A percentile compares a stretch with the other conserved stretches of the same genome.
Conservation (phyloP, 345 rosid species). For the Mangifera indica region DNA sequence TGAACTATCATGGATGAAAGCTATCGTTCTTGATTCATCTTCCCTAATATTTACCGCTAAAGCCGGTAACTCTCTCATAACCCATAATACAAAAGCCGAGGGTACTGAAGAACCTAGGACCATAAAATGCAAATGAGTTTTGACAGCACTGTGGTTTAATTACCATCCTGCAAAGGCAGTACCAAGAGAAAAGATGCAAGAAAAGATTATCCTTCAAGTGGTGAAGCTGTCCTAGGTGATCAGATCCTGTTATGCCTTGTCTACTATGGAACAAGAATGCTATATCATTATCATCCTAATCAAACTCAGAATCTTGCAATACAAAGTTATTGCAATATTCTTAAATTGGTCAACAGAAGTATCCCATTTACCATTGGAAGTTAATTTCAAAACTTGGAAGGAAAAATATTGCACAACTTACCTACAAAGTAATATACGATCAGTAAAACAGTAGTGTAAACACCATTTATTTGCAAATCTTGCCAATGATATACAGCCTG, state of each 20-base stretch:
- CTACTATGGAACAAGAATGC: neutral
- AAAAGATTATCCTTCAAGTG: neutral
- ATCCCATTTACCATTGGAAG: constrained; percentile 1
- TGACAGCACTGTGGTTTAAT: neutral
- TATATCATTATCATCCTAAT: neutral
- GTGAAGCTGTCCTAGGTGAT: neutral
- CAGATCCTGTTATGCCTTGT: neutral
- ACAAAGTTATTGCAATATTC: neutral
- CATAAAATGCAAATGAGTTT: neutral
- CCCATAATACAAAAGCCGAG: constrained; percentile 58
- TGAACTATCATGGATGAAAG: constrained; percentile 39
- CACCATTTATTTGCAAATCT: constrained; percentile 26
- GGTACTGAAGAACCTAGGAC: constrained; percentile 62
- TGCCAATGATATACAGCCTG: constrained; percentile 57
- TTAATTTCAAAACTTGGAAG: constrained; percentile 9
- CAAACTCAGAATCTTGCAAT: constrained; percentile 2
- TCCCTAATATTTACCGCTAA: constrained; percentile 17
- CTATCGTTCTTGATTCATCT: constrained; percentile 38
- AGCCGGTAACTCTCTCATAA: constrained; percentile 60
- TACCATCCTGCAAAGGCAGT: neutral
- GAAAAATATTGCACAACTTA: constrained; percentile 26
- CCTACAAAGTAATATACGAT: constrained; percentile 59
- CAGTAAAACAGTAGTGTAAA: constrained; percentile 36
- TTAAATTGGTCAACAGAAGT: constrained; percentile 4
- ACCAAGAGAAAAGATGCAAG: neutral